Percentiles rank a stretch among this genome's conserved stretches.
phyloP scores from a whole-genome alignment of 2,329 filamentous ascomycete species.

The Amauroascus verrucosus region DNA sequence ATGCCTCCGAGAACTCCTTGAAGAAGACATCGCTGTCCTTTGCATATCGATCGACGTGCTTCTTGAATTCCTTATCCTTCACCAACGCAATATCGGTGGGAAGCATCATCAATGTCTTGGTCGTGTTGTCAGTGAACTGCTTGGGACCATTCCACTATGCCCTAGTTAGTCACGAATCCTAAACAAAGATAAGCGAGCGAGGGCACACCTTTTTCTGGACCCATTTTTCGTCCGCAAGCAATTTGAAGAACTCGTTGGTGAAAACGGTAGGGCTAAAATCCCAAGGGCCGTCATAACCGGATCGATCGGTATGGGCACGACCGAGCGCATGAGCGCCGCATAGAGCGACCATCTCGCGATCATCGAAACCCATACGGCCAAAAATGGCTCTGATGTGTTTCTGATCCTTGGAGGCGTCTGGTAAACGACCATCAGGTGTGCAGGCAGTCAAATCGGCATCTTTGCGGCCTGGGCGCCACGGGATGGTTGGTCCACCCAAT shows the following conservation, averaged over 20 bases:
- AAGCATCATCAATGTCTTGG: constrained; percentile 92
- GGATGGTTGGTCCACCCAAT: constrained; percentile 79
- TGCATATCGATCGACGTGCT: constrained; percentile 75
- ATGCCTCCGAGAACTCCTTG: constrained; percentile 73
- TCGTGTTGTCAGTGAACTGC: constrained; percentile 81
- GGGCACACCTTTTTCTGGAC: constrained; percentile 54
- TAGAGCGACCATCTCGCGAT: constrained; percentile 90
- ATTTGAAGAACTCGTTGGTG: constrained; percentile 89
- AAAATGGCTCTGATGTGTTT: constrained; percentile 87
- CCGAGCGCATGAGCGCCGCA: constrained; percentile 77
- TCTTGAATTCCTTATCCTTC: constrained; percentile 76
- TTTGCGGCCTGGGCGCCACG: constrained; percentile 74
- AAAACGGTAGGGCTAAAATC: constrained; percentile 82
- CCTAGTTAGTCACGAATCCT: not conserved
- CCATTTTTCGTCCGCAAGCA: constrained; percentile 90
- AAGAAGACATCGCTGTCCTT: constrained; percentile 88
- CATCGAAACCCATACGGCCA: constrained; percentile 93
- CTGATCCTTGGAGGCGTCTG: constrained; percentile 67
- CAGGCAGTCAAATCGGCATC: constrained; percentile 74
- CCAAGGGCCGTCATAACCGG: constrained; percentile 82
- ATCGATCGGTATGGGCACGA: constrained; percentile 80
- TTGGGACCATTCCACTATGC: constrained; percentile 69
- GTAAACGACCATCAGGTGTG: constrained; percentile 85
- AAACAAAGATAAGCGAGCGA: not conserved
- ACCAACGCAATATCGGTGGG: constrained; percentile 81